Evolutionary conservation across 345 rosid species (phyloP), one percentile per base, ranked within the genome.

Genomic region (Lumnitzera littorea): DNA sequence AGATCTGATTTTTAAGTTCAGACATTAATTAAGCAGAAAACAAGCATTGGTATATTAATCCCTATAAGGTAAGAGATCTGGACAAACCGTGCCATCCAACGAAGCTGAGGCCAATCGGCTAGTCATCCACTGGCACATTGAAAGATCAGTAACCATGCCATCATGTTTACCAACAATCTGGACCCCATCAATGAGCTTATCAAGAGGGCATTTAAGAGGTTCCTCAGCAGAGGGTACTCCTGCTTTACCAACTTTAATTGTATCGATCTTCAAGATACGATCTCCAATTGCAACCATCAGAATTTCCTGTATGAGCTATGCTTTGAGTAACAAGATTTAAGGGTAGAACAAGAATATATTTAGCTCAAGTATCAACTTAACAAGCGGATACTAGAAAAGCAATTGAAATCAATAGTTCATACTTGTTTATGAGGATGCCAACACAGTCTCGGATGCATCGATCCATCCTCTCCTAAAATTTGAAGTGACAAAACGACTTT

Each of bases 341-440:
- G 63, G 57, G 41, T 15, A 23, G 48, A 46, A 62, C 16, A 62
- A 52, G 27, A 27, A 50, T 0, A 24, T 14, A 15, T 60, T 17
- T 13, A 60, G 23, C 24, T 24, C 63, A 48, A 27, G 53, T 60
- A 36, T 36, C 43, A 36, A 36, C 43, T 36, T 7, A 36, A 7
- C 43, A 36, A 36, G 7, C 11, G 7, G 43, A 36, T 36, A 5
- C 43, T 36, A 36, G 11, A 36, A 0, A 36, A 36, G 43, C 11
- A 1, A 36, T 36, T 36, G 43, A 36, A 36, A 36, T 36, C 5
- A 36, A 36, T 36, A 36, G 67, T 43, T 46, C 72, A 63, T 77
- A 87, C 95, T 75, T 87, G 95, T 74, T 87, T 87, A 80, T 84
- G 80, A 63, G 84, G 84, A 76, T 87, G 95, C 95, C 91, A 87